Evolutionary conservation across 352 stramenopile genomes (phyloP).

Genomic region (Pythium scleroteichum): DNA sequence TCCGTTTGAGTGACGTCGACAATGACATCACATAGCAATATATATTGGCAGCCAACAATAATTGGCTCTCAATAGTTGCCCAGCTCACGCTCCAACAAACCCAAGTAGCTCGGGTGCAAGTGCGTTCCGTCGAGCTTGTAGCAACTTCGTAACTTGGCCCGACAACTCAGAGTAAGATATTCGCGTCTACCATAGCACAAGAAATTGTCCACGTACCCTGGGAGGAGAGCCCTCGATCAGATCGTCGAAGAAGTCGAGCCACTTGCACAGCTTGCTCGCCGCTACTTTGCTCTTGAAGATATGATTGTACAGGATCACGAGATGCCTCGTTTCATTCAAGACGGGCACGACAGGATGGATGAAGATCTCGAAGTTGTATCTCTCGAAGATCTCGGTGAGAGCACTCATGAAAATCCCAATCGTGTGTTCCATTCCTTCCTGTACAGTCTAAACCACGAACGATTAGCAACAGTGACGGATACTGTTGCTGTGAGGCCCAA

Average conservation of each 20-base stretch:
- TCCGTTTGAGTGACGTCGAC: background rate
- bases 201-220: constrained; percentile 35
- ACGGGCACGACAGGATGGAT: constrained; percentile 91
- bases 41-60: background rate
- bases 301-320: constrained; percentile 88
- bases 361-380: constrained; percentile 66
- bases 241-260: constrained; percentile 90
- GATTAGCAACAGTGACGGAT: background rate
- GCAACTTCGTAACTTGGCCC: too few species aligned
- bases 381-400: constrained; percentile 45
- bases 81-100: constrained; percentile 39
- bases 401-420: constrained; percentile 82
- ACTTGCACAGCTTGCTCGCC: constrained; percentile 60
- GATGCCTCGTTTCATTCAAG: constrained; percentile 78
- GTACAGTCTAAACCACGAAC: constrained; percentile 40
- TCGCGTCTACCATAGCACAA: too few species aligned
- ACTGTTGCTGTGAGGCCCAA: background rate
- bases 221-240: constrained; percentile 48
- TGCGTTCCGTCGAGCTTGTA: constrained; percentile 86
- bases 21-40: background rate
- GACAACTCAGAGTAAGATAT: background rate
- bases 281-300: constrained; percentile 48
- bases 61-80: too few species aligned
- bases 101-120: constrained; percentile 75
- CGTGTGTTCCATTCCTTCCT: constrained; percentile 80